Percentiles rank a stretch among this genome's conserved stretches.
These are phyloP conservation scores for Gossypium anomalum DNA, from an alignment of 345 rosid genomes.

Conservation along the genomic window DNA sequence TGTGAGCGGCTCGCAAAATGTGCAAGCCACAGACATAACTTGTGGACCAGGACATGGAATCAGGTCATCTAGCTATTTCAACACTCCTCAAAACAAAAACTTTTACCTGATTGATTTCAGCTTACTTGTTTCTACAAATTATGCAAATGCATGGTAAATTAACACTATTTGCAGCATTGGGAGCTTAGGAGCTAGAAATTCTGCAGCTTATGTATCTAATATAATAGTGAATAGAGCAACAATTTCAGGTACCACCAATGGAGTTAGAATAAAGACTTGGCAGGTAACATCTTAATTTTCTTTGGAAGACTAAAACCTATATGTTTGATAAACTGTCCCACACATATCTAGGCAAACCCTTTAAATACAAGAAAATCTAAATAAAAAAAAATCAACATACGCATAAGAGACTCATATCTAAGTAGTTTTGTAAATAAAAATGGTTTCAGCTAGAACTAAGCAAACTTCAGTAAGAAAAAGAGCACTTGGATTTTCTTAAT, in stretches of 20 bases:
- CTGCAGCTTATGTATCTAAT: constrained; percentile 65
- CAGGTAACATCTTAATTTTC: constrained; percentile 45
- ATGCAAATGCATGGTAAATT: not conserved
- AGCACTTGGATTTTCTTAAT: not conserved
- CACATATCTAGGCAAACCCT: not conserved
- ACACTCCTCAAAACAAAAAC: constrained; percentile 15
- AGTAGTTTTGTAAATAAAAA: not conserved
- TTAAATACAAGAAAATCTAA: not conserved
- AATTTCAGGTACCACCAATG: constrained; percentile 68
- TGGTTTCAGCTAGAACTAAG: not conserved
- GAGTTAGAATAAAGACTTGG: constrained; percentile 91
- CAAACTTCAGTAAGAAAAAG: not conserved
- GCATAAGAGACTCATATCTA: not conserved
- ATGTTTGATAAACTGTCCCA: not conserved
- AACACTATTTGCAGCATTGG: constrained; percentile 50
- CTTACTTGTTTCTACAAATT: not conserved
- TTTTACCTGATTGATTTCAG: not conserved
- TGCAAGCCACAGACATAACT: constrained; percentile 56
- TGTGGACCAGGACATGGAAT: constrained; percentile 99
- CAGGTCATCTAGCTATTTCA: constrained; percentile 41
- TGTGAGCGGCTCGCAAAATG: constrained; percentile 78
- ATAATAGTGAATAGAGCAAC: constrained; percentile 59
- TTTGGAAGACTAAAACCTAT: not conserved
- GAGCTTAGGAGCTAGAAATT: constrained; percentile 62
- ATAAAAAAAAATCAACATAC: not conserved